Evolutionary conservation across 306 rosid species (phyloP), one percentile per base, ranked within the genome.

Genomic region (Canavalia ensiformis): DNA sequence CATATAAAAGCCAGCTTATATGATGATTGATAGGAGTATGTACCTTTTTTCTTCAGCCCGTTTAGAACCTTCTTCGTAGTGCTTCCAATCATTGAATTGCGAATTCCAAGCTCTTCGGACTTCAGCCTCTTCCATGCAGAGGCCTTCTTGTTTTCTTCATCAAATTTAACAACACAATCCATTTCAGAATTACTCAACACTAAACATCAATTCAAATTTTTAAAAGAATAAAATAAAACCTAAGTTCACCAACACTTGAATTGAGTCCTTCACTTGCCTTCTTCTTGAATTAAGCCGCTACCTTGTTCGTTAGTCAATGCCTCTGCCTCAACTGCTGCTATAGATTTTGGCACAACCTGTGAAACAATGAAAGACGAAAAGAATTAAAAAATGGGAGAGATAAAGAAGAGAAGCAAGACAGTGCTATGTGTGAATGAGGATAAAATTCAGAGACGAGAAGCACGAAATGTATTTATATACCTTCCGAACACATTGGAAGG

Each of bases 61-160:
- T 84, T 85, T 0, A 95, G 92, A 88, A 95, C 97, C 87, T 84
- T 91, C 60, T 78, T 86, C 2, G 88, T 88, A 8, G 97, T 86
- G 78, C 8, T 86, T 35, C 92, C 35, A 11, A 95, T 90, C 97
- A 86, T 91, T 3, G 90, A 92, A 67, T 80, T 75, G 51, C 77
- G 82, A 73, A 95, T 90, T 42, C 97, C 97, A 80, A 95, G 92
- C 74, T 92, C 94, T 78, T 82, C 79, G 52, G 97, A 92, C 80
- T 86, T 79, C 84, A 94, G 73, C 63, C 80, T 92, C 92, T 88
- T 94, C 94, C 95, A 92, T 13, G 57, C 55, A 0, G 72, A 88
- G 33, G 29, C 69, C 75, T 83, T 90, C 37, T 65, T 86, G 47
- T 82, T 80, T 41, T 81, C 88, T 81, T 69, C 74, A 80, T 33